Percentiles rank a stretch among this genome's conserved stretches.
These are phyloP conservation scores for Acer saccharum DNA, from an alignment of 345 rosid genomes.

Conservation along the genomic window DNA sequence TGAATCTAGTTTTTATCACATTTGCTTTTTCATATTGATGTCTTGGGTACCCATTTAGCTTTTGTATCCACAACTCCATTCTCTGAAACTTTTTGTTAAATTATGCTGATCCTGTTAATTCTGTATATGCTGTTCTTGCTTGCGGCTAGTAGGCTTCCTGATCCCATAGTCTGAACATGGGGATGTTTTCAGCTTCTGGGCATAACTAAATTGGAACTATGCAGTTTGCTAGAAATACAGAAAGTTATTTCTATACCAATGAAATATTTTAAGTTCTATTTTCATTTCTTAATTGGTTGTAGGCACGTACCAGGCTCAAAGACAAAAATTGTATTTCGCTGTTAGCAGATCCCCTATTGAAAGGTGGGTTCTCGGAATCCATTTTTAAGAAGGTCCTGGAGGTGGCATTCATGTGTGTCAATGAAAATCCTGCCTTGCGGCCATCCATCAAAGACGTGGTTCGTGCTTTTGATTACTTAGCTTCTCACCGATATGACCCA, in stretches of 20 bases:
- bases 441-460: constrained; percentile 57
- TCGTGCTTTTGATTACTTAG: constrained; percentile 48
- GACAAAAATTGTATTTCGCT: constrained; percentile 17
- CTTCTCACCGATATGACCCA: constrained; percentile 25
- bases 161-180: neutral
- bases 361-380: constrained; percentile 33
- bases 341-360: constrained; percentile 59
- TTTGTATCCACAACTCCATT: constrained; percentile 8
- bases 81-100: neutral
- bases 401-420: constrained; percentile 53
- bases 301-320: constrained; percentile 40
- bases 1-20: neutral
- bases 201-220: neutral
- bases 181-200: neutral
- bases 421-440: constrained; percentile 45
- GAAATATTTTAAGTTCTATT: neutral
- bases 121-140: neutral
- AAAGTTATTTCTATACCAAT: neutral
- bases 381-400: constrained; percentile 47
- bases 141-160: neutral
- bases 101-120: neutral
- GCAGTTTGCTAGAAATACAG: neutral
- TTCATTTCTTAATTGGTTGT: constrained; percentile 13
- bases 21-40: neutral
- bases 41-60: neutral